A percentile compares a stretch with the other conserved stretches of the same genome.
Conservation (phyloP, 768 basidiomycete species). For the Hydnum rufescens region DNA sequence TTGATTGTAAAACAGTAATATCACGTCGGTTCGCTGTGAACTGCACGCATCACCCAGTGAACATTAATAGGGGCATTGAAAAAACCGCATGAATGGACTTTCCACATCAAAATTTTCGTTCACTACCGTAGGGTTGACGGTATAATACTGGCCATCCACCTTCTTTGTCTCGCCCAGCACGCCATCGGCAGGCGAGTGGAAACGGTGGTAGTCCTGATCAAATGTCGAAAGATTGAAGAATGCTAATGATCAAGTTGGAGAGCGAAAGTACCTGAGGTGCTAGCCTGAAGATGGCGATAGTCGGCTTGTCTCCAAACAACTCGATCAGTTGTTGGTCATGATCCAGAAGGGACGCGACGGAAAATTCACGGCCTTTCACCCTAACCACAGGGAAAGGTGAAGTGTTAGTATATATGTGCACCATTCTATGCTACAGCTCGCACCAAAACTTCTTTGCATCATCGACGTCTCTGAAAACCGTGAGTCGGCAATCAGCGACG, state of each 20-base stretch:
- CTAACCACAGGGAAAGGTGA: slow-evolving; percentile 18
- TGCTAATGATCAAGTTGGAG: slow-evolving; percentile 7
- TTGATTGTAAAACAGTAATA: slow-evolving; percentile 29
- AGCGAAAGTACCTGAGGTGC: slow-evolving; percentile 27
- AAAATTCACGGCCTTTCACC: slow-evolving; percentile 56
- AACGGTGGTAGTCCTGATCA: slow-evolving; percentile 66
- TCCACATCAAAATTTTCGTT: not conserved
- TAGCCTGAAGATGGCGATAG: slow-evolving; percentile 49
- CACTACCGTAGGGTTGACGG: slow-evolving; percentile 15
- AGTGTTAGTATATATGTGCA: too few relatives aligned
- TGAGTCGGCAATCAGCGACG: slow-evolving; percentile 55
- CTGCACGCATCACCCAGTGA: slow-evolving; percentile 32
- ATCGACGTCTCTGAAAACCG: slow-evolving; percentile 39
- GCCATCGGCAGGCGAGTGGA: slow-evolving; percentile 49
- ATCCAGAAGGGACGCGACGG: slow-evolving; percentile 38
- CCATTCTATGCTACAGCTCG: slow-evolving; percentile 10
- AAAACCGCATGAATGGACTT: not conserved
- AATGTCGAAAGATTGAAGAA: not conserved
- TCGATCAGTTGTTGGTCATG: slow-evolving; percentile 22
- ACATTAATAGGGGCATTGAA: not conserved
- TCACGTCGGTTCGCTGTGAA: slow-evolving; percentile 45
- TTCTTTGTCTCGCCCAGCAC: slow-evolving; percentile 26
- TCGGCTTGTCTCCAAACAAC: slow-evolving; percentile 16
- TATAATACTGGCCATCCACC: slow-evolving; percentile 40
- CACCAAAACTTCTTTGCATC: slow-evolving; percentile 53